phyloP scores from a whole-genome alignment of 768 basidiomycete species.

The Hysterangium stoloniferum region DNA sequence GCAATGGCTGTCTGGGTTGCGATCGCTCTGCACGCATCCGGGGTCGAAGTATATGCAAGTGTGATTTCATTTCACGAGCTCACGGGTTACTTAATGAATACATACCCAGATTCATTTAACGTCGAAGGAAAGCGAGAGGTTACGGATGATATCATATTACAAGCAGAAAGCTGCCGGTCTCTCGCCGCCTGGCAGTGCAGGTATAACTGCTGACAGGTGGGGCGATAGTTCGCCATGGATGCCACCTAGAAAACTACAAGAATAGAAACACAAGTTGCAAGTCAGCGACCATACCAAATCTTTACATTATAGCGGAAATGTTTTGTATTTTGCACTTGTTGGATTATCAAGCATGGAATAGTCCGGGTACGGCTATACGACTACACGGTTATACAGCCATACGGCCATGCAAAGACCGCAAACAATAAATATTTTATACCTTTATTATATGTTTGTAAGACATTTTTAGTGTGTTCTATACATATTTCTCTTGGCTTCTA shows the following conservation, averaged over 20 bases:
- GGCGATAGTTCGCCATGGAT: neutral
- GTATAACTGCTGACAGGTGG: conserved; percentile 9
- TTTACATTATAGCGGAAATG: too few species aligned
- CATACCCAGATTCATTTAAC: conserved; percentile 7
- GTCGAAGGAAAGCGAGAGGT: conserved; percentile 4
- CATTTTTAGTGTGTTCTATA: too few species aligned
- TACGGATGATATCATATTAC: conserved; percentile 7
- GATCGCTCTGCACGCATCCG: conserved; percentile 1
- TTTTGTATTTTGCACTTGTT: too few species aligned
- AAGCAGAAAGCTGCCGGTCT: conserved; percentile 3
- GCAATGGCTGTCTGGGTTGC: conserved; percentile 1
- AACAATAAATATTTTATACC: too few species aligned
- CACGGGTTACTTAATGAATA: neutral
- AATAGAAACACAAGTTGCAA: too few species aligned
- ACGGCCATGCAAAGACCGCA: too few species aligned
- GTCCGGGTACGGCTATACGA: too few species aligned
- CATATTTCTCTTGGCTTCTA: too few species aligned
- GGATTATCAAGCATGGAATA: too few species aligned
- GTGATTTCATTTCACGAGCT: neutral
- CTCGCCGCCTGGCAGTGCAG: conserved; percentile 6
- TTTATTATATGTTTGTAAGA: too few species aligned
- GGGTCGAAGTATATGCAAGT: conserved; percentile 8
- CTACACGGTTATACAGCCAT: too few species aligned
- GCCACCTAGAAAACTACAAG: neutral
- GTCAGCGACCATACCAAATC: too few species aligned